A percentile compares a stretch with the other conserved stretches of the same genome.
Conservation (phyloP, 1,284 basidiomycete species). For the Ustilago tritici region DNA sequence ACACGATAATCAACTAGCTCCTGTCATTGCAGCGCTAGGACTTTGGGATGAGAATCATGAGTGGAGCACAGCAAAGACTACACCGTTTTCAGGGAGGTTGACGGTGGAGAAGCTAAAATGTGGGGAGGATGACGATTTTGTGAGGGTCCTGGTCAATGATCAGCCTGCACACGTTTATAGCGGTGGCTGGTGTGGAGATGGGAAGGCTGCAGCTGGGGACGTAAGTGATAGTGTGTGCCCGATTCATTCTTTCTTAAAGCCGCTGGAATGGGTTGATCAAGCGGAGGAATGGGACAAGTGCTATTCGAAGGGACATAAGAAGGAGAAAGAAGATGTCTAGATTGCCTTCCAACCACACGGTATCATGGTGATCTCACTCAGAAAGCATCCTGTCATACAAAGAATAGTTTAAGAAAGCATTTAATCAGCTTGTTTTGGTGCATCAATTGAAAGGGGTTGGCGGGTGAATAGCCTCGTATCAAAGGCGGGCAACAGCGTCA, state of each 20-base stretch:
- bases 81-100: slow-evolving; percentile 40
- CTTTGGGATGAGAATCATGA: slow-evolving; percentile 21
- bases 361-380: not conserved
- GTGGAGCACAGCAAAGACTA: slow-evolving; percentile 37
- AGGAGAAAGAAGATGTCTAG: not conserved
- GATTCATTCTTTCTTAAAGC: slow-evolving; percentile 20
- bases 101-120: slow-evolving; percentile 40
- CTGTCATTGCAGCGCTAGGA: slow-evolving; percentile 35
- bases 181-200: slow-evolving; percentile 26
- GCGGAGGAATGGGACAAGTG: slow-evolving; percentile 46
- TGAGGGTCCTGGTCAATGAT: slow-evolving; percentile 41
- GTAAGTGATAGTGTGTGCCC: slow-evolving; percentile 26
- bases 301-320: slow-evolving; percentile 17
- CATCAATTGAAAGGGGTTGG: not conserved
- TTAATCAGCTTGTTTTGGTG: not conserved
- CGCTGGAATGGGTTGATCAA: slow-evolving; percentile 31
- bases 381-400: not conserved
- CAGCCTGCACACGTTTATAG: slow-evolving; percentile 9
- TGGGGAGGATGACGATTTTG: slow-evolving; percentile 13
- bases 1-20: slow-evolving; percentile 53
- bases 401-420: not conserved
- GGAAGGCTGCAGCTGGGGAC: not conserved
- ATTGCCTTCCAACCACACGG: not conserved
- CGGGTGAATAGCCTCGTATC: not conserved
- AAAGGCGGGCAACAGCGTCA: not conserved